Evolutionary conservation across 139 green algal genomes (phyloP).

Genomic region (Chlamydomonas asymmetrica): DNA sequence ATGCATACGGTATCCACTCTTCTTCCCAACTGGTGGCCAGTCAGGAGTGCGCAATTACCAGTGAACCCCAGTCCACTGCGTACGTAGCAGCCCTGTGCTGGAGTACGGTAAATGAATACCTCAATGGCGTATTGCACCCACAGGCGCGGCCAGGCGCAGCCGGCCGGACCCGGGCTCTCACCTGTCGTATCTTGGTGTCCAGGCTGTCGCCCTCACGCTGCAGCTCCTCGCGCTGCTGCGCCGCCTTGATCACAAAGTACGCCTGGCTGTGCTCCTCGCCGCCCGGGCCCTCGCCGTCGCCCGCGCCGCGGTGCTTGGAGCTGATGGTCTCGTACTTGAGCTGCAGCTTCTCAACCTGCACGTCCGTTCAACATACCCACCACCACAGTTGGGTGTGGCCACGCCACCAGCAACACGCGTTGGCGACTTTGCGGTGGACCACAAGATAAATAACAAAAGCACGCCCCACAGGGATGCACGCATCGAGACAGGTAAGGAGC

Average conservation of each 20-base stretch:
- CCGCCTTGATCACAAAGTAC: constrained; percentile 92
- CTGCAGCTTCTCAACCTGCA: constrained; percentile 66
- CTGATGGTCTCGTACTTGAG: constrained; percentile 73
- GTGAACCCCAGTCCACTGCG: too few species aligned
- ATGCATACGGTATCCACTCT: too few species aligned
- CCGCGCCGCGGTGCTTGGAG: constrained; percentile 38
- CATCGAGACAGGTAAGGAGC: too few species aligned
- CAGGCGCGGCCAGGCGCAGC: not conserved
- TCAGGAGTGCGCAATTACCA: too few species aligned
- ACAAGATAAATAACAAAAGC: not conserved
- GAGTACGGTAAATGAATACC: too few species aligned
- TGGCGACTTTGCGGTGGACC: not conserved
- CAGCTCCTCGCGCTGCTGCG: constrained; percentile 82
- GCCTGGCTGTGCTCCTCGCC: constrained; percentile 70
- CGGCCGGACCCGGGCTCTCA: constrained; percentile 16
- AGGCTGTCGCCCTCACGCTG: constrained; percentile 64
- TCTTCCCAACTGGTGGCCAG: too few species aligned
- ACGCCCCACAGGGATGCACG: too few species aligned
- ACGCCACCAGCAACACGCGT: not conserved
- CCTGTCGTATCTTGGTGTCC: constrained; percentile 65
- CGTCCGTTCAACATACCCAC: not conserved
- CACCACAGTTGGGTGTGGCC: not conserved
- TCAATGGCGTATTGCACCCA: too few species aligned
- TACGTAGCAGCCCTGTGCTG: too few species aligned
- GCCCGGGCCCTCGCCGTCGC: constrained; percentile 28